Conservation (phyloP, 805 yeast species). For the Torulaspora delbrueckii region DNA sequence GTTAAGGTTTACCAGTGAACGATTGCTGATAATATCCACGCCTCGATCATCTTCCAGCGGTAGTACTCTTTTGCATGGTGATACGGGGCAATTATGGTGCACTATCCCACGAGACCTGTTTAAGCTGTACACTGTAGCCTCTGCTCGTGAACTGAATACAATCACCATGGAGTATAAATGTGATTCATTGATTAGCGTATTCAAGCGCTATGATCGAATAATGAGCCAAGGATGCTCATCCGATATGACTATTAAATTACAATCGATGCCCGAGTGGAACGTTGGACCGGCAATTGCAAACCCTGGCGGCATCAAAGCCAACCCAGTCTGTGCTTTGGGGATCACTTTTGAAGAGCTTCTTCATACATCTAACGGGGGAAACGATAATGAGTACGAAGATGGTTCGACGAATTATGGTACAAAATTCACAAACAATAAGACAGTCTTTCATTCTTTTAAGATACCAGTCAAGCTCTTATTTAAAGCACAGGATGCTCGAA, state of each 20-base stretch:
- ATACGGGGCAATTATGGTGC: conserved; percentile 34
- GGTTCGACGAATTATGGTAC: conserved; percentile 4
- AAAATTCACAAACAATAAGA: conserved; percentile 19
- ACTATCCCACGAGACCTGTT: conserved; percentile 33
- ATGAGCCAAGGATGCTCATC: conserved; percentile 29
- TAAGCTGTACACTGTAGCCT: conserved; percentile 23
- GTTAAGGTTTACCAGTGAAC: conserved; percentile 31
- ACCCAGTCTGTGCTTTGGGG: conserved; percentile 28
- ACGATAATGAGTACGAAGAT: conserved; percentile 6
- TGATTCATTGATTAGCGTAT: conserved; percentile 29
- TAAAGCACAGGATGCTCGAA: conserved; percentile 46
- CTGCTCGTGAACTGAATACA: conserved; percentile 27
- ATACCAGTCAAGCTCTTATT: conserved; percentile 66
- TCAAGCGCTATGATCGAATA: conserved; percentile 30
- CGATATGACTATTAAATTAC: conserved; percentile 28
- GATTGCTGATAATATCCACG: conserved; percentile 30
- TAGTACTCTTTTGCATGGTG: conserved; percentile 22
- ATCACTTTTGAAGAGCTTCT: conserved; percentile 32
- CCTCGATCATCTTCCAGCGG: conserved; percentile 21
- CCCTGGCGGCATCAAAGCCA: conserved; percentile 9
- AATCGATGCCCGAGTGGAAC: conserved; percentile 30
- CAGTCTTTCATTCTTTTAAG: conserved; percentile 59
- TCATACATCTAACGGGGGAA: conserved; percentile 12
- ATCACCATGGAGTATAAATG: conserved; percentile 34
- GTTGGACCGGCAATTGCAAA: conserved; percentile 1